Conservation (phyloP, 2,329 filamentous ascomycete species). For the Aureobasidium musti region DNA sequence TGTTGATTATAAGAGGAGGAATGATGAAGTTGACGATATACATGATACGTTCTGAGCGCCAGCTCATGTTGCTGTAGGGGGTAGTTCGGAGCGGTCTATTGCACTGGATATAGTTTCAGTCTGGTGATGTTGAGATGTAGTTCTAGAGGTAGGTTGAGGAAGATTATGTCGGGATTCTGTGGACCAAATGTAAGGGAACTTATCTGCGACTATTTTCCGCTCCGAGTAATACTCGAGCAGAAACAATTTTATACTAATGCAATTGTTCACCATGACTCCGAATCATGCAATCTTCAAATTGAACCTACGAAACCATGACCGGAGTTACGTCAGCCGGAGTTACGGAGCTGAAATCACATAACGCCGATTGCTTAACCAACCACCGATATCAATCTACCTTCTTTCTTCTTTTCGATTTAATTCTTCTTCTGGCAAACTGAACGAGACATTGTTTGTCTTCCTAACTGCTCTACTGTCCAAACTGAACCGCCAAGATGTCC, state of each 20-base stretch:
- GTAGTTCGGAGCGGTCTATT: background rate
- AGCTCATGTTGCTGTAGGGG: background rate
- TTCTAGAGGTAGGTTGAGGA: slow-evolving; percentile 18
- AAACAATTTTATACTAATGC: background rate
- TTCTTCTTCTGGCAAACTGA: background rate
- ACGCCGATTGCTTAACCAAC: slow-evolving; percentile 4
- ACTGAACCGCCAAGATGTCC: background rate
- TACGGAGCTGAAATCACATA: background rate
- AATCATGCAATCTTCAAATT: background rate
- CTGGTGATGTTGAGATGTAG: background rate
- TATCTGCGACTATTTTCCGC: background rate
- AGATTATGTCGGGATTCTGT: background rate
- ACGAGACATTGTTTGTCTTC: background rate
- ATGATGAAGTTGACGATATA: background rate
- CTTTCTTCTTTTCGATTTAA: background rate
- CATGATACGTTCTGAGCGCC: background rate
- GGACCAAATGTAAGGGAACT: background rate
- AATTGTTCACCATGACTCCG: background rate
- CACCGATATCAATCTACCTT: background rate
- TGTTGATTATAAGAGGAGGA: slow-evolving; percentile 34
- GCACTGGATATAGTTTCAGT: background rate
- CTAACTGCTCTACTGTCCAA: background rate
- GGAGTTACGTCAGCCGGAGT: background rate
- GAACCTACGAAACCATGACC: background rate
- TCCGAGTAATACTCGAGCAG: background rate